Evolutionary conservation across 768 basidiomycete genomes (phyloP), one percentile per base, ranked within the genome.

Genomic region (Amanita rimosa): DNA sequence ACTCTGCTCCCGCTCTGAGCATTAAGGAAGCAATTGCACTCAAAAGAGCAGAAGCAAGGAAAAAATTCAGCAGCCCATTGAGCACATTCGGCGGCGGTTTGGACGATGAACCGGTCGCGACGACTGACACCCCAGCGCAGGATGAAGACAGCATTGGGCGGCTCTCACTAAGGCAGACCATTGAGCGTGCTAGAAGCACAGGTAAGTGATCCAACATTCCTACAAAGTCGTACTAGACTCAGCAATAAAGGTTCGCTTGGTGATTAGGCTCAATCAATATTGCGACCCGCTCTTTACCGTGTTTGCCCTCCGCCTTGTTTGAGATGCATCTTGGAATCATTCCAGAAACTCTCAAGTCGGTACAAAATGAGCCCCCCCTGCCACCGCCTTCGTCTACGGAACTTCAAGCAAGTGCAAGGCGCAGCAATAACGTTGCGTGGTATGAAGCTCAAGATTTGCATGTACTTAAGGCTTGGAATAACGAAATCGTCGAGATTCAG

Each of bases 401-500:
- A 36, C 53, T 60, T 26, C 58, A 60, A 38, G 53, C 59, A 7
- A 54, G 63, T 11, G 62, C 60, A n/a, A 68, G 66, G 37, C 62
- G 67, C 7, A 68, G 66, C 27, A 68, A 71, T 46, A 67, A 65
- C 17, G 78, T 83, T 10, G 71, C 83, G 1, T 88, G 88, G 85
- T 92, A 80, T 55, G 87, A 90, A 59, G 83, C 83, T 1, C 82
- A 85, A 58, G 88, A 92, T 62, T 64, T 92, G 17, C 74, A 76
- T 33, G 67, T 84, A 4, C 65, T 92, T 37, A 90, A 88, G 59
- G 80, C 79, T 13, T 83, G 83, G 76, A 83, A 80, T 57, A 91
- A 92, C 56, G 80, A 83, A 16, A 89, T 92, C 36, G 54, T 74
- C 14, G 84, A 86, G 57, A 72, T 92, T 24, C 88, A 90, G 54